Conservation (phyloP, 2,329 filamentous ascomycete species). For the Tolypocladium cylindrosporum region DNA sequence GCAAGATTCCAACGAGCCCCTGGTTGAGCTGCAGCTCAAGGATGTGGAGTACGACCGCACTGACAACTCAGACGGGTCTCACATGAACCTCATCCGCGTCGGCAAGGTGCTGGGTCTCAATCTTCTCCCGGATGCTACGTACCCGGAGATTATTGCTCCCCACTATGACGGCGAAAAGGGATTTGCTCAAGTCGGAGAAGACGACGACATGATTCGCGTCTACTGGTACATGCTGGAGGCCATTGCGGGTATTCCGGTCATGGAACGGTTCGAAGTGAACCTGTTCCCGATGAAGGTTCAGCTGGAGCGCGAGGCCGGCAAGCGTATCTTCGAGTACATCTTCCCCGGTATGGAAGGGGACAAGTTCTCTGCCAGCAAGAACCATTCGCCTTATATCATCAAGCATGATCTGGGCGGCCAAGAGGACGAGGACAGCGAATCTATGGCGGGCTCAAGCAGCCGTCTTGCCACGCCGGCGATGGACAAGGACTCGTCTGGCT, state of each 20-base stretch:
- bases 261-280: constrained; percentile 94
- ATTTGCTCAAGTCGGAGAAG: constrained; percentile 27
- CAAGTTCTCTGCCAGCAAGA: constrained; percentile 33
- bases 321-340: constrained; percentile 92
- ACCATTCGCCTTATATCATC: constrained; percentile 50
- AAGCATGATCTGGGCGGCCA: constrained; percentile 26
- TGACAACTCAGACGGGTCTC: constrained; percentile 94
- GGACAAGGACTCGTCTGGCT: constrained; percentile 39
- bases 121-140: constrained; percentile 78
- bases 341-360: constrained; percentile 73
- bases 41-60: constrained; percentile 90
- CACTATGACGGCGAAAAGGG: constrained; percentile 62
- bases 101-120: constrained; percentile 84
- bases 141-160: constrained; percentile 90
- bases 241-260: constrained; percentile 92
- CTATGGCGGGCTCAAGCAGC: constrained; percentile 26
- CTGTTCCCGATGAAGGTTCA: constrained; percentile 90
- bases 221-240: constrained; percentile 98
- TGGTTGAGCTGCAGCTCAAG: constrained; percentile 87
- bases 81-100: constrained; percentile 84
- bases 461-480: constrained; percentile 24
- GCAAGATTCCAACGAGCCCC: constrained; percentile 72
- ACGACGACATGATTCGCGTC: constrained; percentile 79
- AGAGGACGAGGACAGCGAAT: constrained; percentile 40
- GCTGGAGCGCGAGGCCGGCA: constrained; percentile 83